phyloP scores from a whole-genome alignment of 2,329 filamentous ascomycete genomes.

The Exophiala spinifera region DNA sequence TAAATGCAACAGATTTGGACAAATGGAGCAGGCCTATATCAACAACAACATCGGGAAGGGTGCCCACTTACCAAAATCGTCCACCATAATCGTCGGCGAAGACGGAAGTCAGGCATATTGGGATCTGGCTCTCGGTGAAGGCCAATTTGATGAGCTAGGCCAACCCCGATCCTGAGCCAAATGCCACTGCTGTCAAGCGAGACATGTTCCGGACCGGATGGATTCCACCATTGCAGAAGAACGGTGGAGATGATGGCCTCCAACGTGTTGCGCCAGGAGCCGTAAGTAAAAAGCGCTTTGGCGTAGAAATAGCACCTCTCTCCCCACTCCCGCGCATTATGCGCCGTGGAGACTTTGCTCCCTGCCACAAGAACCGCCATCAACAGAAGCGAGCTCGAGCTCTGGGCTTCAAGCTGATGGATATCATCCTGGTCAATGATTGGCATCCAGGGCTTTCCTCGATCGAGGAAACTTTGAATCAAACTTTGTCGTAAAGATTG shows the following conservation, averaged over 20 bases:
- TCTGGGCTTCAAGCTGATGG: not conserved
- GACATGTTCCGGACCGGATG: constrained; percentile 17
- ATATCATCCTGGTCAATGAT: too few relatives aligned
- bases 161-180: constrained; percentile 16
- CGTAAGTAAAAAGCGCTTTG: constrained; percentile 15
- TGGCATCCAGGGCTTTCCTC: too few relatives aligned
- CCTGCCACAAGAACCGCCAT: constrained; percentile 13
- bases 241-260: constrained; percentile 34
- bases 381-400: constrained; percentile 6
- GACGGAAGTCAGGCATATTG: not conserved
- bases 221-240: constrained; percentile 24
- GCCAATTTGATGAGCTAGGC: constrained; percentile 19
- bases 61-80: constrained; percentile 15
- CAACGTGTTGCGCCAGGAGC: constrained; percentile 35
- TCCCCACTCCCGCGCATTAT: not conserved
- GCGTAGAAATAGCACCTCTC: constrained; percentile 14
- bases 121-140: constrained; percentile 13
- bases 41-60: too few relatives aligned
- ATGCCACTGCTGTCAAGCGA: constrained; percentile 19
- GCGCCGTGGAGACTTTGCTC: constrained; percentile 8
- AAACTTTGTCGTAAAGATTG: too few relatives aligned
- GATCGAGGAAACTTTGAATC: too few relatives aligned
- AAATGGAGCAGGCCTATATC: too few relatives aligned
- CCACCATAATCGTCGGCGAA: constrained; percentile 22
- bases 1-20: too few relatives aligned